Evolutionary conservation across 2,329 filamentous ascomycete genomes (phyloP).

Genomic region (Lecanicillium sp.): DNA sequence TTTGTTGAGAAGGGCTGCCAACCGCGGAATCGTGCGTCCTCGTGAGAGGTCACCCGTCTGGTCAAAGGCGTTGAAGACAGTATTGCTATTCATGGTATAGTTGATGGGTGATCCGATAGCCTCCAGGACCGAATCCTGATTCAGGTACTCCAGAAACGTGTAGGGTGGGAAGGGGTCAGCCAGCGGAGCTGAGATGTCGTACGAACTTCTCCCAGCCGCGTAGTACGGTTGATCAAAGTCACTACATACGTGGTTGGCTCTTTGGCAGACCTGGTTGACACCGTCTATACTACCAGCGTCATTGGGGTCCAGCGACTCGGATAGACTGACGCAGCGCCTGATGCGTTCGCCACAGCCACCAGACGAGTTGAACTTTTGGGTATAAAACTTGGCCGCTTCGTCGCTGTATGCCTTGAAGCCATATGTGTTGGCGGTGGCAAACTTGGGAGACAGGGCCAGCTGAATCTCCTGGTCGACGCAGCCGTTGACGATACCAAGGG

Average conservation of each 20-base stretch:
- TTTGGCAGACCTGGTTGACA: constrained; percentile 43
- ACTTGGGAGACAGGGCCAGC: constrained; percentile 48
- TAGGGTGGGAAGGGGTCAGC: constrained; percentile 57
- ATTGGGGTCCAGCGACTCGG: constrained; percentile 31
- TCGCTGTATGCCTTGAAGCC: constrained; percentile 51
- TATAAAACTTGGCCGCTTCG: constrained; percentile 43
- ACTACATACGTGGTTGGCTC: constrained; percentile 38
- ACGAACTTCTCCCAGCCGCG: constrained; percentile 47
- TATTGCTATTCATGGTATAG: constrained; percentile 44
- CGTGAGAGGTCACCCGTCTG: constrained; percentile 57
- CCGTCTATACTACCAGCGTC: constrained; percentile 33
- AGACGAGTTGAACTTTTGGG: constrained; percentile 23
- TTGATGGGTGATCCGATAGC: constrained; percentile 59
- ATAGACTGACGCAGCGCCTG: constrained; percentile 42
- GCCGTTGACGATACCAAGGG: constrained; percentile 66
- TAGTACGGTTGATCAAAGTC: constrained; percentile 54
- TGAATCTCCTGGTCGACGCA: constrained; percentile 61
- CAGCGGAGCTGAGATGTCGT: constrained; percentile 53
- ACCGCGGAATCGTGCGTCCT: constrained; percentile 51
- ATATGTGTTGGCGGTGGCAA: constrained; percentile 61
- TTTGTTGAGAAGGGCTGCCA: constrained; percentile 54
- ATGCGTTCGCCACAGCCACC: constrained; percentile 51
- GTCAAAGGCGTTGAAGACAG: constrained; percentile 42
- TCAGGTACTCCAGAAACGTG: constrained; percentile 60
- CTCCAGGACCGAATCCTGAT: constrained; percentile 48